Base-by-base conservation (phyloP, 148 eudicot species). In the Fagopyrum esculentum region DNA sequence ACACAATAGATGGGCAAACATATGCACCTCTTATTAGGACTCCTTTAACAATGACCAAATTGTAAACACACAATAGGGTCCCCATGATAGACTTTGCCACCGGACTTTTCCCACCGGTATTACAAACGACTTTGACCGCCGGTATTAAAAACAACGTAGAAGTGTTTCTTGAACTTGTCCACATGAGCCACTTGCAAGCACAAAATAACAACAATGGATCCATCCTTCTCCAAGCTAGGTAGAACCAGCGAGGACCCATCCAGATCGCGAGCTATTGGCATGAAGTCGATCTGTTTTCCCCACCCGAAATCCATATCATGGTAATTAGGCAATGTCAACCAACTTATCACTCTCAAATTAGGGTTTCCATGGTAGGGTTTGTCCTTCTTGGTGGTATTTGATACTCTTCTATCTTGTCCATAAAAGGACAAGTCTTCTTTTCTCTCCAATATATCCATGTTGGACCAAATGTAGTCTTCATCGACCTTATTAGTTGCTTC, bases 221-320 rank as follows among this genome's bases (percentile, higher is more conserved):
- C 89, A 76, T 83, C 86, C 16, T 78, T 78, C 15, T 69, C 68
- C 6, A 56, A 6, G 26, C 61, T 26, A 56, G 61, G 61, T 6
- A 56, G 9, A 56, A 56, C 26, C n/a, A 56, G 7, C 2, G 61
- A 56, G 0, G 70, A 49, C 80, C 77, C 0, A 83, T 85, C 45
- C 79, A 54, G 22, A 88, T 76, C 70, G 82, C 59, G 74, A 15
- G 75, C 45, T 40, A 74, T 84, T 0, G 86, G 86, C 0, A 81
- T 78, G 83, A 86, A 80, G 46, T 73, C 74, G 11, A 83, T 66
- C 71, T 16, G 15, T 29, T 66, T 66, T 66, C 71, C 71, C 71
- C 71, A 66, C 43, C 71, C 71, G 16, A 83, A 84, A 82, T 86
- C 83, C 13, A 77, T 16, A 7, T 76, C 86, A 60, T 72, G 69